These are phyloP conservation scores for Paxillus involutus DNA, from an alignment of 768 basidiomycete genomes.

Conservation along the genomic window DNA sequence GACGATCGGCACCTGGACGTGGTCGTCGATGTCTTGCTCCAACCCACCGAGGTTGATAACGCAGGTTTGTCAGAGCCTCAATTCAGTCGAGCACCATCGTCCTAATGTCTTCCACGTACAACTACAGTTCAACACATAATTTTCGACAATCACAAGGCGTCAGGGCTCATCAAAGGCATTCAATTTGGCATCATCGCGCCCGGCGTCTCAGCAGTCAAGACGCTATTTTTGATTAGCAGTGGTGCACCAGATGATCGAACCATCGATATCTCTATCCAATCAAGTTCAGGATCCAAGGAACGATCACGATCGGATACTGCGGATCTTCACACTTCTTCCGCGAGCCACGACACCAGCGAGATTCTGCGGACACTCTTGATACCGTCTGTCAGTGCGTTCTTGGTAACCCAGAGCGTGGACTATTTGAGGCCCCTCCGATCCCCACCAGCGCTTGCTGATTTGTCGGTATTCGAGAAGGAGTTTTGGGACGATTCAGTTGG, in stretches of 20 bases:
- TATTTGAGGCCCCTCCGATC: constrained; percentile 48
- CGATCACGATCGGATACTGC: background rate
- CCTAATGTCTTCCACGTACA: background rate
- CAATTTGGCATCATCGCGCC: constrained; percentile 62
- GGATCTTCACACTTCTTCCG: constrained; percentile 8
- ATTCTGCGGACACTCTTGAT: constrained; percentile 65
- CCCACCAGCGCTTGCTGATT: constrained; percentile 50
- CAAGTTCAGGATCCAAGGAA: constrained; percentile 35
- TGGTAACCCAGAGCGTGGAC: constrained; percentile 47
- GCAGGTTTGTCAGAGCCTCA: constrained; percentile 46
- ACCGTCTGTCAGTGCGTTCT: constrained; percentile 64
- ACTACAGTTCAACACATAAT: constrained; percentile 57
- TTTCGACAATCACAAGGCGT: constrained; percentile 62
- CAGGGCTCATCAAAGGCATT: constrained; percentile 73
- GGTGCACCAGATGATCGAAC: constrained; percentile 70
- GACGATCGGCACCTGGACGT: constrained; percentile 73
- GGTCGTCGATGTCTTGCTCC: constrained; percentile 71
- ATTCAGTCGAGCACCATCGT: background rate
- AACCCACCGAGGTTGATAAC: constrained; percentile 75
- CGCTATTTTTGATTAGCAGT: constrained; percentile 58
- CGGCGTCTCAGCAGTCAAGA: constrained; percentile 57
- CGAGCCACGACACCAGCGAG: constrained; percentile 44
- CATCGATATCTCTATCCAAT: constrained; percentile 80
- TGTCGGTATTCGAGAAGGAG: constrained; percentile 51
- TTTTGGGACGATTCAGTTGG: constrained; percentile 51